A percentile compares a stretch with the other conserved stretches of the same genome.
These are phyloP conservation scores for Amoeboaphelidium occidentale DNA, from an alignment of 371 early-diverging fungal species.

Conservation along the genomic window DNA sequence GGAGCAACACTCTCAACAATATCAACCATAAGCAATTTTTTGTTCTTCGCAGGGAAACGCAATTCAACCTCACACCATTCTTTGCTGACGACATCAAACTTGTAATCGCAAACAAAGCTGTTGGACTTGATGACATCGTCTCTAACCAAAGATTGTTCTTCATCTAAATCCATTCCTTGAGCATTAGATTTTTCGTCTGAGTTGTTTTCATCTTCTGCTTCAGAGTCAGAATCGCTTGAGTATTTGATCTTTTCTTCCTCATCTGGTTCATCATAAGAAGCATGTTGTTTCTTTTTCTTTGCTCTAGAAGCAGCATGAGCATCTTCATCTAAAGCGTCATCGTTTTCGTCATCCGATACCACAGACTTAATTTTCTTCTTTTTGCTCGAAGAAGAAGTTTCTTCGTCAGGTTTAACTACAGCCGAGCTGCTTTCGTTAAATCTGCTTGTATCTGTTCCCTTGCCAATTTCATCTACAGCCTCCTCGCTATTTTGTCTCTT, in stretches of 20 bases:
- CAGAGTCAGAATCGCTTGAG: slow-evolving; percentile 9
- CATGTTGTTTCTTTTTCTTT: slow-evolving; percentile 30
- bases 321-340: slow-evolving; percentile 25
- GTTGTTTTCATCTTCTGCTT: slow-evolving; percentile 16
- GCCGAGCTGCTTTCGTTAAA: slow-evolving; percentile 4
- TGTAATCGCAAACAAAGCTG: slow-evolving; percentile 27
- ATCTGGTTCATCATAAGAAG: slow-evolving; percentile 45
- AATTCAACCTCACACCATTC: slow-evolving; percentile 58
- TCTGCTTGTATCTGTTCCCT: background rate
- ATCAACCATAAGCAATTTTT: slow-evolving; percentile 80
- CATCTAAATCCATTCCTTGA: too few relatives aligned
- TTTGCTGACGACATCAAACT: slow-evolving; percentile 36
- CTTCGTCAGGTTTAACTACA: background rate
- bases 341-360: slow-evolving; percentile 19
- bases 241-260: slow-evolving; percentile 33
- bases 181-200: too few relatives aligned
- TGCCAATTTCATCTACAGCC: slow-evolving; percentile 4
- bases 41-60: slow-evolving; percentile 55
- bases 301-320: slow-evolving; percentile 31
- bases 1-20: slow-evolving; percentile 45
- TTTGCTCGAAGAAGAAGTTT: background rate
- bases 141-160: too few relatives aligned
- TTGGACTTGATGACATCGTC: slow-evolving; percentile 6
- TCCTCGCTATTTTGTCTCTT: slow-evolving; percentile 10
- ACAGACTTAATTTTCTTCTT: slow-evolving; percentile 14